Conservation (phyloP, 2,329 filamentous ascomycete species). For the Talaromyces sp. region DNA sequence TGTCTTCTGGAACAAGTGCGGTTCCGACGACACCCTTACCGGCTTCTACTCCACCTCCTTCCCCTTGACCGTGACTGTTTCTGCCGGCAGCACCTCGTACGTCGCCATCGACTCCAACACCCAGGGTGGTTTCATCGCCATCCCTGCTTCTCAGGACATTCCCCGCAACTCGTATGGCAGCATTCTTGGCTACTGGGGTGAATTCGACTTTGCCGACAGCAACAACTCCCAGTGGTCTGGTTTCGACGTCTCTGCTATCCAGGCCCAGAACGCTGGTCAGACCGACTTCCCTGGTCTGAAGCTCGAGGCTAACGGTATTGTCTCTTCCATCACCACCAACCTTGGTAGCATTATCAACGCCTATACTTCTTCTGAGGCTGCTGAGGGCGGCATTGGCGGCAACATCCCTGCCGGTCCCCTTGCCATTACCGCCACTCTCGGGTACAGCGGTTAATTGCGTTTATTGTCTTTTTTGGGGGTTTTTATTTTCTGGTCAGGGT, state of each 20-base stretch:
- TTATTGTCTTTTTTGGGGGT: background rate
- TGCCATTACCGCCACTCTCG: constrained; percentile 25
- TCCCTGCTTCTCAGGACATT: constrained; percentile 14
- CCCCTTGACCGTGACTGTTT: constrained; percentile 24
- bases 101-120: constrained; percentile 34
- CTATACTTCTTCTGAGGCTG: constrained; percentile 25
- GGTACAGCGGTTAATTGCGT: constrained; percentile 19
- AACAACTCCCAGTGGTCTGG: constrained; percentile 28
- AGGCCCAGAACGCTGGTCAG: constrained; percentile 21
- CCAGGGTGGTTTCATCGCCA: constrained; percentile 31
- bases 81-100: constrained; percentile 25
- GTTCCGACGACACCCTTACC: constrained; percentile 23
- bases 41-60: constrained; percentile 31
- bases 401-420: constrained; percentile 21
- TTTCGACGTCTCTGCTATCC: constrained; percentile 38
- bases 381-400: constrained; percentile 25
- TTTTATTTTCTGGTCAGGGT: background rate
- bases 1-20: constrained; percentile 37
- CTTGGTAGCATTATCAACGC: constrained; percentile 22
- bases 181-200: constrained; percentile 36
- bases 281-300: constrained; percentile 29
- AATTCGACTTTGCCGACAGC: constrained; percentile 31
- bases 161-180: constrained; percentile 25
- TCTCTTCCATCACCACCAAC: constrained; percentile 25
- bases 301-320: constrained; percentile 25